Evolutionary conservation across 2,329 filamentous ascomycete species (phyloP).

Genomic region (Huntiella moniliformis): DNA sequence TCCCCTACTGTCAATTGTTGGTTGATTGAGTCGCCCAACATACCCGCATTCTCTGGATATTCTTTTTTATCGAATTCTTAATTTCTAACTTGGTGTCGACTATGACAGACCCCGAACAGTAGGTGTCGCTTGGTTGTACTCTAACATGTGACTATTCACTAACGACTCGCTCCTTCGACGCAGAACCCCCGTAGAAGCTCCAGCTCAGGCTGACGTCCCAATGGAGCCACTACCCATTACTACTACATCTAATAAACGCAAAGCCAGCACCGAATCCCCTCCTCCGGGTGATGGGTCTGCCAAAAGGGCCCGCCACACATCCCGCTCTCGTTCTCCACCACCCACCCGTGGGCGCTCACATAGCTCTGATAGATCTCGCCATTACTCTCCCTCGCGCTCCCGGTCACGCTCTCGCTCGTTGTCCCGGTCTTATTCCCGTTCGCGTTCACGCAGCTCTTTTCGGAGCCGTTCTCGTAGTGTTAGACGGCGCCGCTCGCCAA

Average conservation of each 20-base stretch:
- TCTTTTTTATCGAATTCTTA: no score
- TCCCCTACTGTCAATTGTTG: no score
- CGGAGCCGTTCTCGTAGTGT: neutral
- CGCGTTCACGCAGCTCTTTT: neutral
- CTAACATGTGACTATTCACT: no score
- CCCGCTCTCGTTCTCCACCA: neutral
- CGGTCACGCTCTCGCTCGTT: slow-evolving; percentile 3
- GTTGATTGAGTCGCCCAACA: no score
- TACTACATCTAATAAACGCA: slow-evolving; percentile 7
- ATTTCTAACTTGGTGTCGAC: no score
- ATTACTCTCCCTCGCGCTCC: neutral
- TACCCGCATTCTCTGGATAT: no score
- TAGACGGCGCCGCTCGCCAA: slow-evolving; percentile 1
- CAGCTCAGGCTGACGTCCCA: no score
- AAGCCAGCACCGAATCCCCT: slow-evolving; percentile 6
- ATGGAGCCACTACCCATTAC: neutral
- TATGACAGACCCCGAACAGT: no score
- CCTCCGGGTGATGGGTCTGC: neutral
- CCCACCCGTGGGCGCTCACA: neutral
- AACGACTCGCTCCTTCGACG: no score
- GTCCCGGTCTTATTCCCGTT: neutral
- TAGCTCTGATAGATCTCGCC: neutral
- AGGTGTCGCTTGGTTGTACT: no score
- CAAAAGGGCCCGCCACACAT: slow-evolving; percentile 7
- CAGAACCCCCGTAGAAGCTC: no score